Evolutionary conservation across 75 land plant species (phyloP).

Genomic region (Azolla pinnata): DNA sequence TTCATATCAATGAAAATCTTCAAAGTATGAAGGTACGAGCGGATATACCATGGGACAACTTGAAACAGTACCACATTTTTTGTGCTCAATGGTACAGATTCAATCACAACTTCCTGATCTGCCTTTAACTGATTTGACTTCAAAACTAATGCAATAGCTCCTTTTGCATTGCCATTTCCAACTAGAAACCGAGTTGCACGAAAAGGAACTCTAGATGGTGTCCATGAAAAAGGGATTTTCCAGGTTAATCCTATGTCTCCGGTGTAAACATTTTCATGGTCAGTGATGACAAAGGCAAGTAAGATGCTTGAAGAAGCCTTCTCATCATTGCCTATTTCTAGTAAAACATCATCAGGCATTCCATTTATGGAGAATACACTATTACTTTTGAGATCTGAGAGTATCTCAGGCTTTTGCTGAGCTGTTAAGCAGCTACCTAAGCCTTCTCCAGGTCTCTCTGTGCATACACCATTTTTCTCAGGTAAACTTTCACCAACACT

Average conservation of each 20-base stretch:
- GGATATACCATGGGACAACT: conserved; percentile 95
- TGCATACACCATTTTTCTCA: neutral
- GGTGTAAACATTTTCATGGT: conserved; percentile 28
- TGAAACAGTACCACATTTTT: conserved; percentile 55
- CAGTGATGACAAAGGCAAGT: conserved; percentile 11
- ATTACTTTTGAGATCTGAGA: conserved; percentile 12
- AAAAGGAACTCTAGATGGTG: conserved; percentile 53
- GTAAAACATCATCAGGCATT: conserved; percentile 36
- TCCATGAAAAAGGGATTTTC: conserved; percentile 63
- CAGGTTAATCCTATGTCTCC: conserved; percentile 70
- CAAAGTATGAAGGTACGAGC: conserved; percentile 71
- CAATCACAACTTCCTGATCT: neutral
- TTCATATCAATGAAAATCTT: conserved; percentile 58
- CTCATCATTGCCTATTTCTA: conserved; percentile 13
- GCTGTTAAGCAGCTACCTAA: neutral
- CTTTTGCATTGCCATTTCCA: conserved; percentile 95
- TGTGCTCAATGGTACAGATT: conserved; percentile 16
- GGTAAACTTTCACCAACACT: neutral
- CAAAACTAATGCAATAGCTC: conserved; percentile 70
- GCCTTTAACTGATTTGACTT: conserved; percentile 15
- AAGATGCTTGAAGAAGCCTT: conserved; percentile 1
- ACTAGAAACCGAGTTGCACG: conserved; percentile 64
- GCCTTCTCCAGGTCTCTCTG: neutral
- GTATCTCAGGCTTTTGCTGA: neutral
- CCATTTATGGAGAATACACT: conserved; percentile 35